phyloP scores from a whole-genome alignment of 2,329 filamentous ascomycete genomes.

The Pyrenophora graminea region DNA sequence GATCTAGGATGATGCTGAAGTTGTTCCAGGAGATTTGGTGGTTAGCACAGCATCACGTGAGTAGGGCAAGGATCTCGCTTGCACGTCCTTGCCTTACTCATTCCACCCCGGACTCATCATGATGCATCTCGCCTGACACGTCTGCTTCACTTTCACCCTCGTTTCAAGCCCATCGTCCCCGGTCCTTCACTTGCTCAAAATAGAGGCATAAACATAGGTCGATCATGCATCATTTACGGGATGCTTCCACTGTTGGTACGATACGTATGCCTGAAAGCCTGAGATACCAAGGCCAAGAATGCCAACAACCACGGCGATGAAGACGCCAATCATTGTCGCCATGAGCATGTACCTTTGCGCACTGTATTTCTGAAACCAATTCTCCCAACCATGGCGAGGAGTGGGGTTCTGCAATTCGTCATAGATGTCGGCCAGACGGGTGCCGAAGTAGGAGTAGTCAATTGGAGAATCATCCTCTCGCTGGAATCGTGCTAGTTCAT shows the following conservation, averaged over 20 bases:
- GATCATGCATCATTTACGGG: slow-evolving; percentile 14
- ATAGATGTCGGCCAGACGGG: slow-evolving; percentile 25
- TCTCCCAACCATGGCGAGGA: slow-evolving; percentile 27
- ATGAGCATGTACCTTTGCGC: slow-evolving; percentile 38
- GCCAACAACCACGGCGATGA: slow-evolving; percentile 35
- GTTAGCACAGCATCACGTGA: too few relatives aligned
- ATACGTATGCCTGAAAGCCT: slow-evolving; percentile 39
- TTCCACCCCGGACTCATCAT: neutral
- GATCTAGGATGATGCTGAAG: too few relatives aligned
- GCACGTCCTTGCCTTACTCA: too few relatives aligned
- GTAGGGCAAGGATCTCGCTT: too few relatives aligned
- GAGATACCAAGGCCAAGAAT: slow-evolving; percentile 30
- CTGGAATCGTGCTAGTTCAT: too few relatives aligned
- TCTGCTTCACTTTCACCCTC: neutral
- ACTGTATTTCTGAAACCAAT: slow-evolving; percentile 34
- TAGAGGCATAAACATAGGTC: too few relatives aligned
- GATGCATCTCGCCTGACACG: neutral
- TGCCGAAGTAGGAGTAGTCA: slow-evolving; percentile 27
- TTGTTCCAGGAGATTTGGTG: too few relatives aligned
- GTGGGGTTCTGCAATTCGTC: slow-evolving; percentile 30
- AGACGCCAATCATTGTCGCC: slow-evolving; percentile 37
- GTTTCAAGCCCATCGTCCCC: neutral
- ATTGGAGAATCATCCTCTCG: too few relatives aligned
- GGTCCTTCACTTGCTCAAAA: too few relatives aligned
- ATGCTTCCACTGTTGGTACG: slow-evolving; percentile 42